Conservation (phyloP, 805 yeast species). For the Pichia heedii region DNA sequence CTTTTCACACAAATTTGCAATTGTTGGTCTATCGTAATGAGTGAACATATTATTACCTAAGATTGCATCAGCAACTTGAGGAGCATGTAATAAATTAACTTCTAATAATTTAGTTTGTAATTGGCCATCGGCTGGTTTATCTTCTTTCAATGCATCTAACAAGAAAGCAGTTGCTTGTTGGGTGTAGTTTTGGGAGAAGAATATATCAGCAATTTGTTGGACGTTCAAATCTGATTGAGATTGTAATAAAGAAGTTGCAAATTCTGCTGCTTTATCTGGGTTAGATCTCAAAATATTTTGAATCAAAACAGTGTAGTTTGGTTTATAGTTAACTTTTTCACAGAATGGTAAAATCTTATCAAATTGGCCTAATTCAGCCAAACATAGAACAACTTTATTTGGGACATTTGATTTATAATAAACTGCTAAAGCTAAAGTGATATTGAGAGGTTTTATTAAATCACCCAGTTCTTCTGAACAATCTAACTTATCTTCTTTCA, state of each 20-base stretch:
- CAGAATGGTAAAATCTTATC: conserved; percentile 94
- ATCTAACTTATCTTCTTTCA: conserved; percentile 88
- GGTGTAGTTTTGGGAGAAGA: conserved; percentile 85
- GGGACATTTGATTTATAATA: conserved; percentile 78
- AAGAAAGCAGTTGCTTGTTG: conserved; percentile 98
- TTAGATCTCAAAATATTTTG: conserved; percentile 85
- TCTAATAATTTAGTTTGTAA: conserved; percentile 91
- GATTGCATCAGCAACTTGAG: conserved; percentile 99
- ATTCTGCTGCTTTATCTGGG: conserved; percentile 98
- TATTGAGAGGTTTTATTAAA: conserved; percentile 79
- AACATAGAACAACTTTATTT: conserved; percentile 79
- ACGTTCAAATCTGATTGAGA: conserved; percentile 60
- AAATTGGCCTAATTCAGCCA: conserved; percentile 94
- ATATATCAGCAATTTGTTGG: conserved; percentile 85
- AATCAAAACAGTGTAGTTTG: conserved; percentile 82
- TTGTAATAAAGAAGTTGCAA: conserved; percentile 77
- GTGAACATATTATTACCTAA: conserved; percentile 92
- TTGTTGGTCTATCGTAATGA: conserved; percentile 88
- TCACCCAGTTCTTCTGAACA: conserved; percentile 98
- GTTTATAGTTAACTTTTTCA: conserved; percentile 77
- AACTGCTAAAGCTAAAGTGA: conserved; percentile 81
- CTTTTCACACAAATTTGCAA: conserved; percentile 88
- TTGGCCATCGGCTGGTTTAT: conserved; percentile 90
- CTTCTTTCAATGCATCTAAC: conserved; percentile 89
- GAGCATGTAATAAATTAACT: conserved; percentile 89